Conservation (phyloP, 2,329 filamentous ascomycete species). For the Cladorrhinum sp. region DNA sequence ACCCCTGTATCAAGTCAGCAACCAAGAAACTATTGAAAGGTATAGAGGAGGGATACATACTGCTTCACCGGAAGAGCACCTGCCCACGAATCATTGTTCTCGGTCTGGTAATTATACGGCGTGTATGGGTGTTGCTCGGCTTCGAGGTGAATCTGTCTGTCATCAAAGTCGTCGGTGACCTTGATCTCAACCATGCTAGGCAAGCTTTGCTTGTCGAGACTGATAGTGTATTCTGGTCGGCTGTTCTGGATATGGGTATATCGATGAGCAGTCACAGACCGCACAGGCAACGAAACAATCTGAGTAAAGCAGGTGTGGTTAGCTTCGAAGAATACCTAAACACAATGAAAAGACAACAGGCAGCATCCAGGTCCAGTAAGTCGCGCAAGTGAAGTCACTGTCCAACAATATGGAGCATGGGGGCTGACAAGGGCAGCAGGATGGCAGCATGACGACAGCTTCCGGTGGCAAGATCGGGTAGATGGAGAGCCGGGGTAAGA, state of each 20-base stretch:
- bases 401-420: neutral
- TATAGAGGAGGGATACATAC: conserved; percentile 39
- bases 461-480: neutral
- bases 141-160: conserved; percentile 61
- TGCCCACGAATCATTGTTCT: conserved; percentile 86
- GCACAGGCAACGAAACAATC: neutral
- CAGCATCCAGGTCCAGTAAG: neutral
- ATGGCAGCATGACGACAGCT: neutral
- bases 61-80: conserved; percentile 95
- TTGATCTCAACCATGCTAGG: conserved; percentile 64
- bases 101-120: conserved; percentile 81
- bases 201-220: conserved; percentile 39
- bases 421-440: neutral
- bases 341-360: neutral
- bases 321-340: neutral
- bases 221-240: neutral
- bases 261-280: neutral
- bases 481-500: neutral
- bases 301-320: neutral
- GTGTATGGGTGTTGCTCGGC: conserved; percentile 59
- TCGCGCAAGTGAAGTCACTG: neutral
- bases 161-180: conserved; percentile 60
- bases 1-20: conserved; percentile 50
- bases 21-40: neutral
- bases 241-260: neutral